Conservation (phyloP, 805 yeast genomes). For the Starmerella sirachaensis region DNA sequence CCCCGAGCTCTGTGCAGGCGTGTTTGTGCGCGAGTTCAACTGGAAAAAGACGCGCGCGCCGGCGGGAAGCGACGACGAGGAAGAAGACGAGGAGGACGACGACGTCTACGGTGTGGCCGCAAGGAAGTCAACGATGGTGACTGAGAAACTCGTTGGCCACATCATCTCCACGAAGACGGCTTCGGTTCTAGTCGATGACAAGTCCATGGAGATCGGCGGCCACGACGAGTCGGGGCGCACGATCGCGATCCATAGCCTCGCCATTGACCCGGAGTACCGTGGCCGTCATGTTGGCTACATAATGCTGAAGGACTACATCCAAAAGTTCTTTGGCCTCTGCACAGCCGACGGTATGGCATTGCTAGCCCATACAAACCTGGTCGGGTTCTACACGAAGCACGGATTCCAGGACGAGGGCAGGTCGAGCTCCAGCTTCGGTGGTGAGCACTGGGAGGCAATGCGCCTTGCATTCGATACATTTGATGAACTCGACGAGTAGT, state of each 20-base stretch:
- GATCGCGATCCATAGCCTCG: conserved; percentile 75
- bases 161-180: conserved; percentile 21
- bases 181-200: conserved; percentile 12
- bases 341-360: conserved; percentile 68
- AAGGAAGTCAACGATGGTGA: conserved; percentile 43
- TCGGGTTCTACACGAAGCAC: conserved; percentile 67
- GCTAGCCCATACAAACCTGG: conserved; percentile 55
- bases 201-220: conserved; percentile 32
- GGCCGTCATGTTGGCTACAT: conserved; percentile 74
- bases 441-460: conserved; percentile 39
- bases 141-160: conserved; percentile 40
- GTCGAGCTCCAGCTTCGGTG: conserved; percentile 48
- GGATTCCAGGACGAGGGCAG: conserved; percentile 67
- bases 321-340: conserved; percentile 75
- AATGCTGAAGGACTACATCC: conserved; percentile 77
- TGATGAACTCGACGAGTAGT: conserved; percentile 17
- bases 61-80: conserved; percentile 20
- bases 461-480: conserved; percentile 21
- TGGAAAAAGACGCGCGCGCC: conserved; percentile 14
- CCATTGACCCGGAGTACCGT: conserved; percentile 63
- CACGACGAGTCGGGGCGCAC: conserved; percentile 64
- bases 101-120: conserved; percentile 46
- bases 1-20: conserved; percentile 84
- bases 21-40: conserved; percentile 41
- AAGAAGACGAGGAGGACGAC: conserved; percentile 21